Percentiles rank a stretch among this genome's conserved stretches.
Conservation (phyloP, 495 filamentous ascomycete species). For the Penicillium canescens region DNA sequence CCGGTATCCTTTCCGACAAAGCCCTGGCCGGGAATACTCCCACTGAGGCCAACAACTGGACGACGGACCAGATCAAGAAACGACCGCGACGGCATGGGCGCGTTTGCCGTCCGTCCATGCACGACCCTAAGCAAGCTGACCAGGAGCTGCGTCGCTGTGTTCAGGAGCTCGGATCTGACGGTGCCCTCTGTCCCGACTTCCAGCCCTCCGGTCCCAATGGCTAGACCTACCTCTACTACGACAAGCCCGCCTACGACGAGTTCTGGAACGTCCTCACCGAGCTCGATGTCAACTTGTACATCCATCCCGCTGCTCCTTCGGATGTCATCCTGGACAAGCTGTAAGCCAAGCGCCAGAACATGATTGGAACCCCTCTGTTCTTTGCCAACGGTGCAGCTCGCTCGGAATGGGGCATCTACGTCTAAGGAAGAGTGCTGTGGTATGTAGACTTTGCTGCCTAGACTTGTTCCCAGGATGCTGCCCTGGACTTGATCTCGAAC, state of each 20-base stretch:
- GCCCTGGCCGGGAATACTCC: slow-evolving; percentile 22
- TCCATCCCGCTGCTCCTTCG: slow-evolving; percentile 46
- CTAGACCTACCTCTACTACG: slow-evolving; percentile 49
- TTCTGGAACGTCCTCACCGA: slow-evolving; percentile 48
- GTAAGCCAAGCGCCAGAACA: slow-evolving; percentile 21
- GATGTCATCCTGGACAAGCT: slow-evolving; percentile 26
- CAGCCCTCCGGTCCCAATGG: slow-evolving; percentile 31
- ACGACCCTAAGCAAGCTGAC: slow-evolving; percentile 42
- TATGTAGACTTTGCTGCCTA: no score
- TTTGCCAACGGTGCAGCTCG: slow-evolving; percentile 39
- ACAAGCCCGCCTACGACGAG: slow-evolving; percentile 43
- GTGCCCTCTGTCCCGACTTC: slow-evolving; percentile 51
- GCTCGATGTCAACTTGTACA: slow-evolving; percentile 55
- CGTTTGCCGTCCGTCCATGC: slow-evolving; percentile 45
- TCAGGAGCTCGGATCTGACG: slow-evolving; percentile 48
- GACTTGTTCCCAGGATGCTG: no score
- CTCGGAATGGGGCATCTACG: no score
- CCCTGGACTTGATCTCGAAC: no score
- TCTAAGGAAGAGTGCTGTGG: no score
- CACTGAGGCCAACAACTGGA: slow-evolving; percentile 46
- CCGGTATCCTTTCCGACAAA: slow-evolving; percentile 40
- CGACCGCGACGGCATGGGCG: slow-evolving; percentile 47
- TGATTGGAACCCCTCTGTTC: slow-evolving; percentile 32
- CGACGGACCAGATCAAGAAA: slow-evolving; percentile 41
- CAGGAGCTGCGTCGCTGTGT: slow-evolving; percentile 50